These are phyloP conservation scores for Xylaria sp. DNA, from an alignment of 2,329 filamentous ascomycete species.

Conservation along the genomic window DNA sequence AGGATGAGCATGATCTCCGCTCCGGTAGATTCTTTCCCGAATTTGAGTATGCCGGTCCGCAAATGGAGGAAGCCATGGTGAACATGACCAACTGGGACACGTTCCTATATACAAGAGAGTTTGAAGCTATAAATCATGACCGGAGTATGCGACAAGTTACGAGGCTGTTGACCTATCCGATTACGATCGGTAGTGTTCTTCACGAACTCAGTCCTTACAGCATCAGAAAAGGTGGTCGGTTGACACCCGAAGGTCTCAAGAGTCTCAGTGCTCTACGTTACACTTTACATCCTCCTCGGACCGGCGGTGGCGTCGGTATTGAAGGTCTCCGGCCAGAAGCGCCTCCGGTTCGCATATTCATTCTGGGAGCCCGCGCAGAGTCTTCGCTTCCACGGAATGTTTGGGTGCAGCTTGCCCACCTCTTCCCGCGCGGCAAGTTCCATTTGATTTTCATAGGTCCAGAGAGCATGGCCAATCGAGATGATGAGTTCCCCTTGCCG, in stretches of 20 bases:
- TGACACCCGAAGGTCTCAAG: conserved; percentile 91
- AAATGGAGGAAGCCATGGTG: conserved; percentile 90
- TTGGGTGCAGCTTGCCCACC: conserved; percentile 92
- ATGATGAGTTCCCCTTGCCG: conserved; percentile 91
- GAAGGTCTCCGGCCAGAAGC: conserved; percentile 85
- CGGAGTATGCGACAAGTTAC: conserved; percentile 93
- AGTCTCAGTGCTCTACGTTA: conserved; percentile 94
- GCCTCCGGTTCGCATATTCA: conserved; percentile 90
- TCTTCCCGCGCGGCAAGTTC: conserved; percentile 92
- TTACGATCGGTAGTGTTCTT: conserved; percentile 89
- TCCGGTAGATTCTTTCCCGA: conserved; percentile 94
- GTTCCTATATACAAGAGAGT: conserved; percentile 91
- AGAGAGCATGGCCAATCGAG: conserved; percentile 94
- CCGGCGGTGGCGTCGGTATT: conserved; percentile 78
- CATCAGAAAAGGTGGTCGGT: conserved; percentile 76
- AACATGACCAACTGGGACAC: conserved; percentile 99
- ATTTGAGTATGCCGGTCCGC: conserved; percentile 88
- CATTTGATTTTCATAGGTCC: conserved; percentile 96
- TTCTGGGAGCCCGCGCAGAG: conserved; percentile 95
- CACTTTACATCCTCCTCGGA: conserved; percentile 86
- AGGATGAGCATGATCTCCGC: conserved; percentile 94
- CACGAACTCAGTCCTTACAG: conserved; percentile 95
- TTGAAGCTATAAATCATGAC: conserved; percentile 89
- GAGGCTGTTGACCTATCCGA: conserved; percentile 89
- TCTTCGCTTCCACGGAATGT: conserved; percentile 93